A percentile compares a stretch with the other conserved stretches of the same genome.
These are phyloP conservation scores for Daedalea quercina DNA, from an alignment of 768 basidiomycete species.

Conservation along the genomic window DNA sequence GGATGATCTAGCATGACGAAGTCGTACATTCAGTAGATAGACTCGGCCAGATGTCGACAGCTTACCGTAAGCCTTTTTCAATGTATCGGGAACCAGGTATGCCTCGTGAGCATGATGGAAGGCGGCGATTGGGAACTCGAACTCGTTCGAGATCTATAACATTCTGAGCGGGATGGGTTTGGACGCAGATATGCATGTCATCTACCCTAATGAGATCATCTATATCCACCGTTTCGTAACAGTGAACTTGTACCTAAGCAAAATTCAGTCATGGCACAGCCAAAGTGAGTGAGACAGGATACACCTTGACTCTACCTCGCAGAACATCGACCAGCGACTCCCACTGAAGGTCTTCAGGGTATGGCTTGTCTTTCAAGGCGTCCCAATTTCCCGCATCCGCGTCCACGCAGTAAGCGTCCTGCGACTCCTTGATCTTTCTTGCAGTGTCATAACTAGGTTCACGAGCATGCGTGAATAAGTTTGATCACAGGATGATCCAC, in stretches of 20 bases:
- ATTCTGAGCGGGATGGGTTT: neutral
- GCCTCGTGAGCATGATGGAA: constrained; percentile 88
- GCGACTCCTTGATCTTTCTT: constrained; percentile 53
- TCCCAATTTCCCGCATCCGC: constrained; percentile 42
- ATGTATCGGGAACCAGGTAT: constrained; percentile 77
- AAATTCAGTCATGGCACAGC: neutral
- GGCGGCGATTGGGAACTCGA: constrained; percentile 74
- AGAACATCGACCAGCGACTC: constrained; percentile 74
- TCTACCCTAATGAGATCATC: constrained; percentile 33
- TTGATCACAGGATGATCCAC: neutral
- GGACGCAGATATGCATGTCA: neutral
- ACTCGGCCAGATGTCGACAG: too few relatives aligned
- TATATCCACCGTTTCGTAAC: constrained; percentile 65
- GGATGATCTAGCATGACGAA: constrained; percentile 32
- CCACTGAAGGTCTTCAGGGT: constrained; percentile 72
- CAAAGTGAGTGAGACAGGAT: neutral
- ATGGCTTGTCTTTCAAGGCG: constrained; percentile 35
- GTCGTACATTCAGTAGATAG: too few relatives aligned
- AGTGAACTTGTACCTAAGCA: constrained; percentile 47
- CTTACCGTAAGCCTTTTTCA: constrained; percentile 64
- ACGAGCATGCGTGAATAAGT: neutral
- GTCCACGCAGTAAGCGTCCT: constrained; percentile 60
- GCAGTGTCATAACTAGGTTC: constrained; percentile 48
- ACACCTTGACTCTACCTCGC: constrained; percentile 69
- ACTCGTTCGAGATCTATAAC: constrained; percentile 69